Evolutionary conservation across 2,329 filamentous ascomycete species (phyloP).

Genomic region (Fusarium sp.): DNA sequence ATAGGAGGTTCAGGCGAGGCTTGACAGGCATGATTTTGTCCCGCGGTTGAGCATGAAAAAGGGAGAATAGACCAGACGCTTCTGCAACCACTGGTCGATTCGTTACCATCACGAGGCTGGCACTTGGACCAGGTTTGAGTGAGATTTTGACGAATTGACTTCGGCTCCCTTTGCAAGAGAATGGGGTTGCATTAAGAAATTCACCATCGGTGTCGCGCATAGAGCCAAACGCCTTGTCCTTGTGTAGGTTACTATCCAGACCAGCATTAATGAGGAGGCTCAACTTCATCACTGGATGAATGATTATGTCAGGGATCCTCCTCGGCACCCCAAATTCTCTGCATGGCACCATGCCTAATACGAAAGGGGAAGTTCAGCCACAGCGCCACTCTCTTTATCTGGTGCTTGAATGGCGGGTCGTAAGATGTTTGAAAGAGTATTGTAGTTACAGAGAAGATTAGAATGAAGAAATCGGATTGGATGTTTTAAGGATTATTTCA

Average conservation of each 20-base stretch:
- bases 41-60: constrained; percentile 21
- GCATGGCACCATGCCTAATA: neutral
- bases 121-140: constrained; percentile 22
- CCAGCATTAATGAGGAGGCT: neutral
- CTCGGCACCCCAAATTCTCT: neutral
- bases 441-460: neutral
- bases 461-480: neutral
- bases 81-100: constrained; percentile 22
- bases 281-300: neutral
- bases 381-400: neutral
- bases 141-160: neutral
- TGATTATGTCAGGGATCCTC: neutral
- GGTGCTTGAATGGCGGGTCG: neutral
- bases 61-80: constrained; percentile 29
- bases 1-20: neutral
- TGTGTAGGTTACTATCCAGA: neutral
- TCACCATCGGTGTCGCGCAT: neutral
- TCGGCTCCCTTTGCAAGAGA: neutral
- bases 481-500: neutral
- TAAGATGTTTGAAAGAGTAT: neutral
- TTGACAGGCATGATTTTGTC: neutral
- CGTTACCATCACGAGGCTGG: constrained; percentile 13
- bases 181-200: neutral
- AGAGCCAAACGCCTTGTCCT: neutral
- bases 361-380: neutral